Conservation (phyloP, 345 rosid species). For the Nasturtium officinale region DNA sequence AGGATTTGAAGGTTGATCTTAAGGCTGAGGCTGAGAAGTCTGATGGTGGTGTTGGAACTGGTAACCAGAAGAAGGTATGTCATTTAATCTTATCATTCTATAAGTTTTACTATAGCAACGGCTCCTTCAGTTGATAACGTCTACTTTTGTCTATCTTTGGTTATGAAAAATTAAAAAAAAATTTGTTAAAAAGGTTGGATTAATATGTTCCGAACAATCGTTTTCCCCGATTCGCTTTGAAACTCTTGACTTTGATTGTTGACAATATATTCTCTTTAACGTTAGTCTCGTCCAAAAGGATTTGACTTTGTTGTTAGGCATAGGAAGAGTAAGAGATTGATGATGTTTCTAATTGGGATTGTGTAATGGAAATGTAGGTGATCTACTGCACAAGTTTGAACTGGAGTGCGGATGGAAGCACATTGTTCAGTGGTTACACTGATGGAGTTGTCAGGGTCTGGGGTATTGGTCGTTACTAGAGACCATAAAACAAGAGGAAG, state of each 20-base stretch:
- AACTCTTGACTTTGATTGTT: neutral
- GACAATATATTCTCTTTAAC: neutral
- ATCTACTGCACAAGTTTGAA: conserved; percentile 80
- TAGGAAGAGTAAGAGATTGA: neutral
- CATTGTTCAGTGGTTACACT: conserved; percentile 82
- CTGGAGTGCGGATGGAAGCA: conserved; percentile 92
- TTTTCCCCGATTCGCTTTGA: neutral
- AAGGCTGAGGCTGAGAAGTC: conserved; percentile 82
- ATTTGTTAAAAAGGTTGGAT: neutral
- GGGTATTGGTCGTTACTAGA: conserved; percentile 79
- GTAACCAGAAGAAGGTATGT: conserved; percentile 67
- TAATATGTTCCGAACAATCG: neutral
- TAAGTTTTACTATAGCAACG: neutral
- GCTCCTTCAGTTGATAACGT: neutral
- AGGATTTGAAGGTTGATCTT: conserved; percentile 85
- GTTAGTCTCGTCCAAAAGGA: neutral
- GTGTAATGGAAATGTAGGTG: conserved; percentile 52
- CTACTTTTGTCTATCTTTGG: neutral
- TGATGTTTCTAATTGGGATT: conserved; percentile 1
- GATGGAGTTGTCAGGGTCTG: conserved; percentile 90
- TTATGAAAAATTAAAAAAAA: neutral
- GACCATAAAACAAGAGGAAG: neutral
- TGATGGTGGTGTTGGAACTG: conserved; percentile 53
- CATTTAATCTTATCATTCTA: neutral
- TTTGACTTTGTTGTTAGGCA: neutral